A percentile compares a stretch with the other conserved stretches of the same genome.
phyloP scores from a whole-genome alignment of 441 rosid species.

The Aleurites moluccanus region DNA sequence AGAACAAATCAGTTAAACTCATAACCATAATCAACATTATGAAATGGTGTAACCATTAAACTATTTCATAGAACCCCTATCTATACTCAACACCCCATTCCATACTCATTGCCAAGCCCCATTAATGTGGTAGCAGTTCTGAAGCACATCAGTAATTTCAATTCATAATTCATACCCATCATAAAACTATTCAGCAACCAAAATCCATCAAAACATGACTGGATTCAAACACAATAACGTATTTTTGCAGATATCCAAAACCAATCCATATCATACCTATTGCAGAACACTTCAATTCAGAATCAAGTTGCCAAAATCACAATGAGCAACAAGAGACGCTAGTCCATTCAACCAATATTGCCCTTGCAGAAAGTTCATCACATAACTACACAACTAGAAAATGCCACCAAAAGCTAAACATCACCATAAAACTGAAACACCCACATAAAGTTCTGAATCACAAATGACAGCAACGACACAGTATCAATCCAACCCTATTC shows the following conservation, averaged over 20 bases:
- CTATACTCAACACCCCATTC: neutral
- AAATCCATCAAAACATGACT: neutral
- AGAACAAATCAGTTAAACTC: neutral
- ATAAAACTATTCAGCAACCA: neutral
- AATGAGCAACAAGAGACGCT: slow-evolving; percentile 5
- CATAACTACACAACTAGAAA: neutral
- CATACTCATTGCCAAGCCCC: neutral
- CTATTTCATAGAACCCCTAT: too few relatives aligned
- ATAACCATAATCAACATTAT: too few relatives aligned
- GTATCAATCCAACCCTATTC: neutral
- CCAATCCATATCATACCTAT: neutral
- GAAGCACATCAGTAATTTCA: neutral
- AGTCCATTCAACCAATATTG: neutral
- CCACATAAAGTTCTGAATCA: neutral
- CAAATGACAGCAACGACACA: neutral
- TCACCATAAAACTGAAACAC: neutral
- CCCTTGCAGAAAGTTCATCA: neutral
- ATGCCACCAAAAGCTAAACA: neutral
- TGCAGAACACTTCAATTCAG: neutral
- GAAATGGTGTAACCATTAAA: too few relatives aligned
- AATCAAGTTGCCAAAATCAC: neutral
- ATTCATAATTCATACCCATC: neutral
- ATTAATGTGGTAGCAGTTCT: neutral
- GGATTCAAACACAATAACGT: neutral
- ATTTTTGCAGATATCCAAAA: neutral